A percentile compares a stretch with the other conserved stretches of the same genome.
phyloP scores from a whole-genome alignment of 1,284 basidiomycete genomes.

The Rhizoctonia solani region DNA sequence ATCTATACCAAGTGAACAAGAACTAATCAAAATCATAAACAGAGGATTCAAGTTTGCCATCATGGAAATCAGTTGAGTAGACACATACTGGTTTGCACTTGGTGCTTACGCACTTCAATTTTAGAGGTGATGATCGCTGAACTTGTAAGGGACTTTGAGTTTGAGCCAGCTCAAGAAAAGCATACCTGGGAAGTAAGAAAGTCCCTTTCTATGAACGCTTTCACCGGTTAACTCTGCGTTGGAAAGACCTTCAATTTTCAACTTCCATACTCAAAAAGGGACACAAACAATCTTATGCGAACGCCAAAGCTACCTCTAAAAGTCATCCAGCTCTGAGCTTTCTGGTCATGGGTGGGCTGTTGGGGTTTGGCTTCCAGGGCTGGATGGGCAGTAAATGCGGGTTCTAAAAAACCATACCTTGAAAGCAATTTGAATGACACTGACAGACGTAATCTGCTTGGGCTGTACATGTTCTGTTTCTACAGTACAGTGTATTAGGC shows the following conservation, averaged over 20 bases:
- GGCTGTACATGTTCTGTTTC: no score
- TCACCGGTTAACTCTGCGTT: background rate
- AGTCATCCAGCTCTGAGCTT: background rate
- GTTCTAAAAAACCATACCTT: no score
- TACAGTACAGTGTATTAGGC: no score
- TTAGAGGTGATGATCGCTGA: conserved; percentile 10
- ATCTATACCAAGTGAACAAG: background rate
- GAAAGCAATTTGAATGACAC: no score
- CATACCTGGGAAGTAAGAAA: conserved; percentile 6
- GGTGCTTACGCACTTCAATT: background rate
- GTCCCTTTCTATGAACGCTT: background rate
- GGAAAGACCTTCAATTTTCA: background rate
- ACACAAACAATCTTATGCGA: background rate
- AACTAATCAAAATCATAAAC: background rate
- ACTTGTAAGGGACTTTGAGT: conserved; percentile 5
- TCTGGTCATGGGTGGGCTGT: no score
- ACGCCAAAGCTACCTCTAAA: conserved; percentile 2
- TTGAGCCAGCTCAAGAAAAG: conserved; percentile 20
- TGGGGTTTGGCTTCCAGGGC: no score
- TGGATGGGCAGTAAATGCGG: no score
- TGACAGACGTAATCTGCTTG: no score
- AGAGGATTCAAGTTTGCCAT: conserved; percentile 31
- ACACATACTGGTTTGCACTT: background rate
- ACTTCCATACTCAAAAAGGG: conserved; percentile 10
- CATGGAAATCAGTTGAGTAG: conserved; percentile 27